Evolutionary conservation across 306 rosid species (phyloP), one percentile per base, ranked within the genome.

Genomic region (Sphenostylis stenocarpa): DNA sequence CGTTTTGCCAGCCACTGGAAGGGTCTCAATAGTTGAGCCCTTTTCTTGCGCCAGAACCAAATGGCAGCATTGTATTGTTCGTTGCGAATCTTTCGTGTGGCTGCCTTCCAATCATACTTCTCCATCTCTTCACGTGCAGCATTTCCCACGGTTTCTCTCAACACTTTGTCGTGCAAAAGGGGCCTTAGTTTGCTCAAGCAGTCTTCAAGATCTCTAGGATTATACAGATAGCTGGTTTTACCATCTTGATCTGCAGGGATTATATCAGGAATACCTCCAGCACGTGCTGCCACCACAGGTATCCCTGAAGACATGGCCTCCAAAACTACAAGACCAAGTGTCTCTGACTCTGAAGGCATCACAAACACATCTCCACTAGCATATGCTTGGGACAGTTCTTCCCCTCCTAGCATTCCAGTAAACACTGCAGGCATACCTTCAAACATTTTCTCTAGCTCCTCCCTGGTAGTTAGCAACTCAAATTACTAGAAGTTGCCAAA

Each of bases 291-390:
- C 17, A 96, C 97, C 51, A 96, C 99, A 0, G 99, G 97, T 53
- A 96, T 81, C 26, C 99, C 99, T 2, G 99, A 96, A 73, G 99
- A 91, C 97, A 96, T 91, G 26, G 99, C 94, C 82, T 96, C 99
- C 82, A 96, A 84, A 19, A 96, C 99, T 17, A 96, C 99, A 7
- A 92, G 89, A 56, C 99, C 98, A 29, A 96, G 96, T 26, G 99
- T 96, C 80, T 96, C 99, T 0, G 99, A 96, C 78, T 92, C 99
- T 1, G 99, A 92, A 63, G 99, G 99, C 99, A 96, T 96, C 49
- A 91, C 88, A 33, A 96, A 96, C 24, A 96, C 90, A 19, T 96
- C 99, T 15, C 98, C 94, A 21, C 97, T 92, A 20, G 98, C 97
- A 68, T 92, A 96, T 49, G 99, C 99, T 83, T 92, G 91, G 12